Evolutionary conservation across 2,329 filamentous ascomycete species (phyloP), one percentile per base, ranked within the genome.

Genomic region (Fusarium duplospermum): DNA sequence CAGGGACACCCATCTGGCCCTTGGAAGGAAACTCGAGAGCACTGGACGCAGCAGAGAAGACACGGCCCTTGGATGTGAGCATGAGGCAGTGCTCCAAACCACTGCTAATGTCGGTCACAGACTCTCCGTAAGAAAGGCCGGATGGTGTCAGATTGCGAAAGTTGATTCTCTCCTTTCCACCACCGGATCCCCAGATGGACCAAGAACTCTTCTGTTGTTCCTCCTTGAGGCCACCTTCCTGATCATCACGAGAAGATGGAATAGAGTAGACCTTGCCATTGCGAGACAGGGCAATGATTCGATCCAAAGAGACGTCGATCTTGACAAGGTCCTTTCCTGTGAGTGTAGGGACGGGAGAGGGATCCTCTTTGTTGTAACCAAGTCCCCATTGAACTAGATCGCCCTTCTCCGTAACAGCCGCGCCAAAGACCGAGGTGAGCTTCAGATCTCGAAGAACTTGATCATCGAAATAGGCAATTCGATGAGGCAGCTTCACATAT

Each of bases 321-420:
- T 94, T 94, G 67, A 89, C 84, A 59, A 98, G 86, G 77, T 98
- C 89, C 81, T 97, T 97, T 64, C 95, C 96, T 69, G 85, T 91
- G 63, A 99, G 84, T 1, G 96, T 98, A 58, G 88, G 85, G 1
- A 87, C 87, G 0, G 96, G 96, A 33, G 87, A 84, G 11, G 86
- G 89, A 33, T 90, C 86, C 6, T 90, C 87, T 64, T 89, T 87
- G 8, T 92, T 93, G 80, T 93, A 98, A 4, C 88, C 94, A 4
- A 88, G 87, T 2, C 96, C 96, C 96, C 96, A 99, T 84, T 98
- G 95, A 14, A 98, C 87, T 52, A 99, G 82, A 80, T 98, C 93
- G 5, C 96, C 96, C 71, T 92, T 91, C 81, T 98, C 95, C 6
- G 92, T 93, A 45, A 98, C 92, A 11, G 96, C 96, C 5, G 92